phyloP scores from a whole-genome alignment of 371 early-diverging fungal genomes.

The Blastocladiella emersonii region DNA sequence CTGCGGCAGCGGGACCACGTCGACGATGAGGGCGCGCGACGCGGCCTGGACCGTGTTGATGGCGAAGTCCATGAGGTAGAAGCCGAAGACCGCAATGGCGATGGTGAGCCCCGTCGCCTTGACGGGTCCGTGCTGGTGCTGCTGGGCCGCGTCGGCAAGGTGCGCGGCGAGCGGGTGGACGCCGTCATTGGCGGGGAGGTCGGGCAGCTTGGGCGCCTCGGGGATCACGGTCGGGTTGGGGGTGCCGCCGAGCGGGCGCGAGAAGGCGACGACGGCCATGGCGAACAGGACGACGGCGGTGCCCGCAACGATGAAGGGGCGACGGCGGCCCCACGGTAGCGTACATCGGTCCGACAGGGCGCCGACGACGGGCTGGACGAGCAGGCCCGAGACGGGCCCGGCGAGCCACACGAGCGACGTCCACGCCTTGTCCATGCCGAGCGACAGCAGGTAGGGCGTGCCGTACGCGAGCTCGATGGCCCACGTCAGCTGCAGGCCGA shows the following conservation, averaged over 20 bases:
- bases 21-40: slow-evolving; percentile 82
- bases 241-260: slow-evolving; percentile 43
- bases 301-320: slow-evolving; percentile 59
- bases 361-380: slow-evolving; percentile 66
- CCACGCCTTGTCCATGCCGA: slow-evolving; percentile 68
- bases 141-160: too few relatives aligned
- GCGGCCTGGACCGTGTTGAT: slow-evolving; percentile 57
- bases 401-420: slow-evolving; percentile 92
- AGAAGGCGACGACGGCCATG: slow-evolving; percentile 64
- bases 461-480: slow-evolving; percentile 42
- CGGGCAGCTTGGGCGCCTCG: neutral
- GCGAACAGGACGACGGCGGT: slow-evolving; percentile 43
- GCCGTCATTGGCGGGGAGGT: too few relatives aligned
- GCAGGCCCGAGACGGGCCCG: slow-evolving; percentile 81
- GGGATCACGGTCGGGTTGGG: neutral
- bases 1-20: slow-evolving; percentile 57
- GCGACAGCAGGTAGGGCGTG: slow-evolving; percentile 71
- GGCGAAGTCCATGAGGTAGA: slow-evolving; percentile 81
- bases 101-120: slow-evolving; percentile 8
- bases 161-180: too few relatives aligned
- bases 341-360: slow-evolving; percentile 56
- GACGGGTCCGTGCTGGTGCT: too few relatives aligned
- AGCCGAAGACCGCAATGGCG: slow-evolving; percentile 53
- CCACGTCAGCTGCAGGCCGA: slow-evolving; percentile 24
- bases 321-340: slow-evolving; percentile 49